Conservation (phyloP, 1,284 basidiomycete species). For the Cryptococcus maquisensis region DNA sequence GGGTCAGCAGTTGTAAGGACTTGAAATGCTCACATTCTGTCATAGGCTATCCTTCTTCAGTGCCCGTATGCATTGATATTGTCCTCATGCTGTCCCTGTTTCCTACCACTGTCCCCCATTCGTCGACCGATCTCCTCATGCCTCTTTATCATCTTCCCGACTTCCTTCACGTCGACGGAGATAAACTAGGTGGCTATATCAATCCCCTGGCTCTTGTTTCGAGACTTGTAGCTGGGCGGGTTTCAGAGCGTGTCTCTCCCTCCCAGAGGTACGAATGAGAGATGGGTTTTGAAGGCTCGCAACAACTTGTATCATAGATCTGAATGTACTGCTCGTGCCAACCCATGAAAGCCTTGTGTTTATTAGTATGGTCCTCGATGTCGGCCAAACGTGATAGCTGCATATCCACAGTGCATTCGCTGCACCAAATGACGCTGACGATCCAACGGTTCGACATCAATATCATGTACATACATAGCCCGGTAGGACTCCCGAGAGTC, state of each 20-base stretch:
- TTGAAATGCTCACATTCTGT: slow-evolving; percentile 17
- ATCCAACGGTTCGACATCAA: too few relatives aligned
- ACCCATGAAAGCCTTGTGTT: too few relatives aligned
- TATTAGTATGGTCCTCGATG: too few relatives aligned
- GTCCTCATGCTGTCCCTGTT: background rate
- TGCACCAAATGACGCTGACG: too few relatives aligned
- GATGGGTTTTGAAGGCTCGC: slow-evolving; percentile 24
- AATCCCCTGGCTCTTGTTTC: slow-evolving; percentile 9
- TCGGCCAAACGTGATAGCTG: too few relatives aligned
- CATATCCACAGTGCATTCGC: too few relatives aligned
- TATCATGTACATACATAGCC: too few relatives aligned
- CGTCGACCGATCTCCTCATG: slow-evolving; percentile 1
- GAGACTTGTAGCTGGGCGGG: slow-evolving; percentile 12
- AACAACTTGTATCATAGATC: background rate
- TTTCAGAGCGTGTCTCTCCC: slow-evolving; percentile 15
- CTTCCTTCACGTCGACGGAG: slow-evolving; percentile 22
- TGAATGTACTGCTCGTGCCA: background rate
- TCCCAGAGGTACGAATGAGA: background rate
- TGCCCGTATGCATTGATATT: background rate
- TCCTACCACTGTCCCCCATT: background rate
- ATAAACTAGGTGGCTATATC: slow-evolving; percentile 44
- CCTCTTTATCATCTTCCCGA: slow-evolving; percentile 38
- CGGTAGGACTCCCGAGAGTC: too few relatives aligned
- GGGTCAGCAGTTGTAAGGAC: slow-evolving; percentile 22
- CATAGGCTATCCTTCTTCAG: background rate